phyloP scores from a whole-genome alignment of 2,329 filamentous ascomycete genomes.

The Mollisia scopiformis region DNA sequence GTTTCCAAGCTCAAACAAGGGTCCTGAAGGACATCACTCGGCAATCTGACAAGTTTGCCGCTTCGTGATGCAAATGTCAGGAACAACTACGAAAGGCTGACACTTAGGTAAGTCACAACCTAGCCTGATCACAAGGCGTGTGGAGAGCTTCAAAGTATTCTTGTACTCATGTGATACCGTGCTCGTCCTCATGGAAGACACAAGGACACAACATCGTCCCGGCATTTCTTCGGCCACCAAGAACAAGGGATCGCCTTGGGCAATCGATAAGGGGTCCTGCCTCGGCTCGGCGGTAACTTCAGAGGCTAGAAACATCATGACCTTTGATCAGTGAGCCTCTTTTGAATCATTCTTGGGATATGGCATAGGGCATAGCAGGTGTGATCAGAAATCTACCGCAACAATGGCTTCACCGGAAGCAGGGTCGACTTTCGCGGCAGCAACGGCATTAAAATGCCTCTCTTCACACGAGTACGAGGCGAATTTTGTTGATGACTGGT shows the following conservation, averaged over 20 bases:
- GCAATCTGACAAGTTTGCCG: neutral
- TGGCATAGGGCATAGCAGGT: too few species aligned
- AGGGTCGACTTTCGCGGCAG: slow-evolving; percentile 45
- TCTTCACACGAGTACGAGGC: slow-evolving; percentile 55
- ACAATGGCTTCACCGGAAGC: slow-evolving; percentile 3
- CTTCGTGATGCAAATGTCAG: neutral
- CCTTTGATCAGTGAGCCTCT: too few species aligned
- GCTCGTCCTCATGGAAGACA: neutral
- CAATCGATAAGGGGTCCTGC: neutral
- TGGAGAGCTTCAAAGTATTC: neutral
- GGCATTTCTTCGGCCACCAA: too few species aligned
- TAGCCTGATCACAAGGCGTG: neutral
- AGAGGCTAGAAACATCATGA: too few species aligned
- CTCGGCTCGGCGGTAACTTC: neutral
- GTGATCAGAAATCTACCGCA: neutral
- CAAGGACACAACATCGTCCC: neutral
- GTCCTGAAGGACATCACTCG: neutral
- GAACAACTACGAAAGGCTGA: neutral
- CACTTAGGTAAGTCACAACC: neutral
- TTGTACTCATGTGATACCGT: neutral
- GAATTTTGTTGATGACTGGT: slow-evolving; percentile 61
- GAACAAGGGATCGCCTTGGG: neutral
- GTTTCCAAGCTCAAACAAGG: neutral
- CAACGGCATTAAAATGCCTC: slow-evolving; percentile 49
- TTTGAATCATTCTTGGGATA: too few species aligned